Evolutionary conservation across 192 early-diverging fungal genomes (phyloP).

Genomic region (Backusella luteola): DNA sequence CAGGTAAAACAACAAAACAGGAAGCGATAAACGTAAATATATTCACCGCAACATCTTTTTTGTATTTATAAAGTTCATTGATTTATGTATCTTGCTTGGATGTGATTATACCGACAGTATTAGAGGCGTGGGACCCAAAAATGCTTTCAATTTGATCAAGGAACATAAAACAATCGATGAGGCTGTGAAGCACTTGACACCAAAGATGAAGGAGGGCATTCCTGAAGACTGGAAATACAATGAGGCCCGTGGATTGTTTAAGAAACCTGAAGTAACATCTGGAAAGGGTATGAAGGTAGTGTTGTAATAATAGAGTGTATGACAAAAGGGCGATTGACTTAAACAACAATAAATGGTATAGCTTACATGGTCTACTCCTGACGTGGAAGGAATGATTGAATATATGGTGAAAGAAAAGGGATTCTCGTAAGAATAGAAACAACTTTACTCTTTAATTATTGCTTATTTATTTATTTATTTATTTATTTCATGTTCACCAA

Average conservation of each 20-base stretch:
- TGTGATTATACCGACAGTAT: constrained; percentile 98
- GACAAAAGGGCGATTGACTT: neutral
- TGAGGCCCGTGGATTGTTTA: constrained; percentile 88
- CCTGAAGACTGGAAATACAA: constrained; percentile 89
- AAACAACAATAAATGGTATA: constrained; percentile 17
- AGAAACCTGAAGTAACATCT: constrained; percentile 74
- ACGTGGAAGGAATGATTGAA: constrained; percentile 80
- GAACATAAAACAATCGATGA: constrained; percentile 83
- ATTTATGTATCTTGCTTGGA: constrained; percentile 94
- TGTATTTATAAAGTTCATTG: constrained; percentile 74
- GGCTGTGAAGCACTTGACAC: constrained; percentile 68
- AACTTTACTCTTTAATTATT: too few species aligned
- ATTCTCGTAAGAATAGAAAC: constrained; percentile 65
- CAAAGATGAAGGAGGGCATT: constrained; percentile 73
- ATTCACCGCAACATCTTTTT: neutral
- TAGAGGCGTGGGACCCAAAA: constrained; percentile 86
- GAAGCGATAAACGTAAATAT: neutral
- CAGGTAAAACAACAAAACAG: constrained; percentile 45
- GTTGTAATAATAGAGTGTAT: neutral
- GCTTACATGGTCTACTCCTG: constrained; percentile 72
- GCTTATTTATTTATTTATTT: neutral
- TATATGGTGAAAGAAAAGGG: constrained; percentile 95
- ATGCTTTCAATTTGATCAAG: constrained; percentile 80
- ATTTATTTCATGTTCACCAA: neutral
- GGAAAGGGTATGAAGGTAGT: constrained; percentile 65